Conservation (phyloP, 2,329 filamentous ascomycete genomes). For the Aspergillus unguis region DNA sequence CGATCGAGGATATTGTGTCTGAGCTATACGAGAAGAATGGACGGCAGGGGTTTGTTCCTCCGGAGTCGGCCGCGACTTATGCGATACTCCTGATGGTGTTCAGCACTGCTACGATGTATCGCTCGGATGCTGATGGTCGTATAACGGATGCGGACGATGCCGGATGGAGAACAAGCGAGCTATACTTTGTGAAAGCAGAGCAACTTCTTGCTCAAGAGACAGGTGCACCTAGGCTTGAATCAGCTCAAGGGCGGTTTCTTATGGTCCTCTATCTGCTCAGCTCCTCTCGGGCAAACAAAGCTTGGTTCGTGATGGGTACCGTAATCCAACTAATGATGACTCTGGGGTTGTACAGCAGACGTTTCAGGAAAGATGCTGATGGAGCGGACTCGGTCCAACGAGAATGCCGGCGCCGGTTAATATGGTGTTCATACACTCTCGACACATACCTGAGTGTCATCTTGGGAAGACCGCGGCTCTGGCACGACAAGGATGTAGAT, state of each 20-base stretch:
- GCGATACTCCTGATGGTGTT: constrained; percentile 21
- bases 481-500: constrained; percentile 45
- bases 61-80: constrained; percentile 6
- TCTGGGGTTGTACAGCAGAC: constrained; percentile 34
- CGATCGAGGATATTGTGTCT: constrained; percentile 15
- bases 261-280: constrained; percentile 35
- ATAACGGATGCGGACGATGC: constrained; percentile 13
- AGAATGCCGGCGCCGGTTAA: constrained; percentile 36
- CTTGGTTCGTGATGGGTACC: constrained; percentile 39
- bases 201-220: constrained; percentile 17
- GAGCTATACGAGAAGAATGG: constrained; percentile 11
- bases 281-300: constrained; percentile 35
- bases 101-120: constrained; percentile 20
- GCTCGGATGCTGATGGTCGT: constrained; percentile 11
- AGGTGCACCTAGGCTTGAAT: constrained; percentile 19
- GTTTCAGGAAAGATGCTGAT: not conserved
- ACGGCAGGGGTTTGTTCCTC: not conserved
- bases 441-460: constrained; percentile 41
- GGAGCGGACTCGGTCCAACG: constrained; percentile 16
- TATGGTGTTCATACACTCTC: constrained; percentile 40
- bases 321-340: constrained; percentile 36
- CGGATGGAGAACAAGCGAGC: constrained; percentile 20
- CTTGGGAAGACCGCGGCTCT: constrained; percentile 35
- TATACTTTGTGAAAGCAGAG: constrained; percentile 21
- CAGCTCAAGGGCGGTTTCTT: constrained; percentile 23